Percentiles rank a stretch among this genome's conserved stretches.
Conservation (phyloP, 768 basidiomycete genomes). For the Mycena metata region DNA sequence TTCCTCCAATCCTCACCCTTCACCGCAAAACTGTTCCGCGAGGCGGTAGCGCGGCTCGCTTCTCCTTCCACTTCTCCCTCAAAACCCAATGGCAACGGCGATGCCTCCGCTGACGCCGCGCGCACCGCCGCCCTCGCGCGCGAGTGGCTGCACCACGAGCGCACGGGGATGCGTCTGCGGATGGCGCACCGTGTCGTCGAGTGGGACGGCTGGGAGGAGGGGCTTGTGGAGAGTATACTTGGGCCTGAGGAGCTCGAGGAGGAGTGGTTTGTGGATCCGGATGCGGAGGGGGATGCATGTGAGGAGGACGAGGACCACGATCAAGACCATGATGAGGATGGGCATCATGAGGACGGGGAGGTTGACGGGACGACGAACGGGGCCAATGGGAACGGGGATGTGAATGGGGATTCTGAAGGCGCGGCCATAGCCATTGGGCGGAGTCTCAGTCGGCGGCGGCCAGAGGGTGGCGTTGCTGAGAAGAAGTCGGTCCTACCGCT, state of each 20-base stretch:
- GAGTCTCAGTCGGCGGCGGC: constrained; percentile 34
- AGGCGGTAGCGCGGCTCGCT: constrained; percentile 68
- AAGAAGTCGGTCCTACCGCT: constrained; percentile 16
- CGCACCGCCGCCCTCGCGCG: constrained; percentile 57
- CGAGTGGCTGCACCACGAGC: constrained; percentile 84
- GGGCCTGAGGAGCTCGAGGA: constrained; percentile 79
- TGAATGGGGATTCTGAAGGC: background rate
- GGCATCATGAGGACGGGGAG: background rate
- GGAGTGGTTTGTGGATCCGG: constrained; percentile 73
- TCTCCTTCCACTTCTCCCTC: constrained; percentile 36
- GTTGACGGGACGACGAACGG: background rate
- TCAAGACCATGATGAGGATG: constrained; percentile 12
- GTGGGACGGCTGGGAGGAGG: constrained; percentile 95
- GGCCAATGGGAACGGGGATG: background rate
- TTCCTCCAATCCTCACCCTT: constrained; percentile 86
- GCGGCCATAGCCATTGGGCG: constrained; percentile 7
- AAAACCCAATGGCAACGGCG: constrained; percentile 40
- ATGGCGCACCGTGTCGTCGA: constrained; percentile 86
- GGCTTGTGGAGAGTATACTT: constrained; percentile 79
- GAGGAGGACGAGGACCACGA: constrained; percentile 14
- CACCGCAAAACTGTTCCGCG: constrained; percentile 77
- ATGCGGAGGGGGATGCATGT: constrained; percentile 31
- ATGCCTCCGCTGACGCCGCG: background rate
- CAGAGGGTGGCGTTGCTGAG: background rate
- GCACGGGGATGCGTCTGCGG: constrained; percentile 73